Conservation (phyloP, 345 rosid species). For the Dovyalis caffra region DNA sequence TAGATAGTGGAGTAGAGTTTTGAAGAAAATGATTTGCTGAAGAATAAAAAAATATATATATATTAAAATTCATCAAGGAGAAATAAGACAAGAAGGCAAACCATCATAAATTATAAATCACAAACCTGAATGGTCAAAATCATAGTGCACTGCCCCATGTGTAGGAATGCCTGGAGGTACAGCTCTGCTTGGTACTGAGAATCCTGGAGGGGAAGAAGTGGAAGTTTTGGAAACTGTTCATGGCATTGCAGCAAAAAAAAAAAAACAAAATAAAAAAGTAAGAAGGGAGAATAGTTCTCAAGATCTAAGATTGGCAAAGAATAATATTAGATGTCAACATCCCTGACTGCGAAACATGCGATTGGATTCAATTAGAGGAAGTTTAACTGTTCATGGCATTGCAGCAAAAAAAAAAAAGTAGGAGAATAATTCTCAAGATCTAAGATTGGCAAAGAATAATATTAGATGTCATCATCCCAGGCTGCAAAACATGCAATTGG, state of each 20-base stretch:
- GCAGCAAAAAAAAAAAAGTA: too few relatives aligned
- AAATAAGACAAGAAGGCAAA: background rate
- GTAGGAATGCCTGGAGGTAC: constrained; percentile 25
- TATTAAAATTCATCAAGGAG: background rate
- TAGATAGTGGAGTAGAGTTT: constrained; percentile 21
- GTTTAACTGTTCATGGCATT: too few relatives aligned
- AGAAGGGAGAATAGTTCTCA: background rate
- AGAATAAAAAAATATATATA: constrained; percentile 5
- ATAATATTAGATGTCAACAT: too few relatives aligned
- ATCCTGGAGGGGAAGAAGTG: constrained; percentile 27
- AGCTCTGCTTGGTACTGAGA: constrained; percentile 20
- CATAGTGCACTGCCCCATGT: constrained; percentile 15
- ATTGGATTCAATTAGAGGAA: too few relatives aligned
- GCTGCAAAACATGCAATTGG: too few relatives aligned
- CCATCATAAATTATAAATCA: constrained; percentile 3
- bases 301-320: background rate
- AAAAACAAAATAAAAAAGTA: too few relatives aligned
- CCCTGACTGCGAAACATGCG: too few relatives aligned
- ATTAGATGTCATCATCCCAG: too few relatives aligned
- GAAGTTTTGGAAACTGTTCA: constrained; percentile 19
- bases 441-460: too few relatives aligned
- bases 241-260: background rate
- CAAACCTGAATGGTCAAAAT: constrained; percentile 14
- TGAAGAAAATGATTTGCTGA: constrained; percentile 38
- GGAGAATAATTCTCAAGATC: too few relatives aligned